Percentiles rank a stretch among this genome's conserved stretches.
Conservation (phyloP, 305 asterid species). For the Andrographis paniculata region DNA sequence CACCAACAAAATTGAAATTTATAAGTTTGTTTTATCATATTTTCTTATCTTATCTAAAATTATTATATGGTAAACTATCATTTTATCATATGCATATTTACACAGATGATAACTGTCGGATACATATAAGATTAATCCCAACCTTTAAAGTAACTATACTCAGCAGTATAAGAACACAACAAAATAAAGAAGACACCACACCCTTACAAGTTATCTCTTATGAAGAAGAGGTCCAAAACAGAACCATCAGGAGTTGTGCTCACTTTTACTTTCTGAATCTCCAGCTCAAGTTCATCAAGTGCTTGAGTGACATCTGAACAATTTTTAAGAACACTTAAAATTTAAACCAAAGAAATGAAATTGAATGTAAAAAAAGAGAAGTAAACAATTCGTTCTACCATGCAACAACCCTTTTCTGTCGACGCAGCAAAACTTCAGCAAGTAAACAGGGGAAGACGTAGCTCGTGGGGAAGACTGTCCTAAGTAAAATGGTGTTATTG, state of each 20-base stretch:
- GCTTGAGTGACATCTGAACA: slow-evolving; percentile 63
- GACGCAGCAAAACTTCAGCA: slow-evolving; percentile 48
- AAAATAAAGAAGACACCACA: slow-evolving; percentile 19
- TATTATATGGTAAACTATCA: too few species aligned
- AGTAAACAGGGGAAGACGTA: slow-evolving; percentile 44
- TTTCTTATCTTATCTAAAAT: too few species aligned
- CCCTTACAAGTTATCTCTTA: slow-evolving; percentile 49
- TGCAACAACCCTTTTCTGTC: slow-evolving; percentile 67
- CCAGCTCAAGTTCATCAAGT: slow-evolving; percentile 64
- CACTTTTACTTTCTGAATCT: slow-evolving; percentile 75
- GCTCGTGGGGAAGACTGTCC: slow-evolving; percentile 29
- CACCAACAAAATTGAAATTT: too few species aligned
- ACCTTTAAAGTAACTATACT: too few species aligned
- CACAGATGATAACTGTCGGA: not conserved
- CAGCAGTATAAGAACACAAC: not conserved
- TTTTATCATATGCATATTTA: too few species aligned
- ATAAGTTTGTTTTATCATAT: too few species aligned
- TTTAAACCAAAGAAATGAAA: slow-evolving; percentile 5
- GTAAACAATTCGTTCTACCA: slow-evolving; percentile 31
- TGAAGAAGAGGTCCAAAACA: slow-evolving; percentile 61
- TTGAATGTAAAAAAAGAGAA: slow-evolving; percentile 1
- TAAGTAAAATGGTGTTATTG: slow-evolving; percentile 36
- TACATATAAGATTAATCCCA: too few species aligned
- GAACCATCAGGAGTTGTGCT: slow-evolving; percentile 70
- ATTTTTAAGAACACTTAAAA: slow-evolving; percentile 12